Percentiles rank a stretch among this genome's conserved stretches.
Evolutionary conservation across 129 eudicot genomes (phyloP).

Genomic region (Flaveria ramosissima): DNA sequence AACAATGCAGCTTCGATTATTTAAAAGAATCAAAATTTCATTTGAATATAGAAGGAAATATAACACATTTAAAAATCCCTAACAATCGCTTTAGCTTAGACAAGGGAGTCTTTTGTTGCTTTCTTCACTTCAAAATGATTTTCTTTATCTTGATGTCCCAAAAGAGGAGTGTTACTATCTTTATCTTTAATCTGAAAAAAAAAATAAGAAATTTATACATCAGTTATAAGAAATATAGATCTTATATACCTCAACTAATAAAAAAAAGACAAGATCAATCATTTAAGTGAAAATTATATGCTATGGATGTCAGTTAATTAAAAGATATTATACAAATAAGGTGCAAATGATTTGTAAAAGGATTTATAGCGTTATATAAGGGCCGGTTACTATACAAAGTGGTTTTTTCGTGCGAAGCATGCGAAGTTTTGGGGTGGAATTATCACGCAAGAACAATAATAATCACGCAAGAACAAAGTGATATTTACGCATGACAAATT

Average conservation of each 20-base stretch:
- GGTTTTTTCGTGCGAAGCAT: no score
- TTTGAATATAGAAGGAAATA: constrained; percentile 19
- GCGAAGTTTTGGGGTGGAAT: no score
- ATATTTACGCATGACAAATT: no score
- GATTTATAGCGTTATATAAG: no score
- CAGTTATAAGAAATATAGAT: background rate
- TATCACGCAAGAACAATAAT: no score
- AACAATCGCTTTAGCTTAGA: constrained; percentile 40
- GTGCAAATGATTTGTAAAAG: background rate
- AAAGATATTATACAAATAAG: background rate
- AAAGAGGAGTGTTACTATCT: constrained; percentile 53
- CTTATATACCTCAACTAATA: background rate
- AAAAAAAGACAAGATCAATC: no score
- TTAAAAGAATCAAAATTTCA: constrained; percentile 41
- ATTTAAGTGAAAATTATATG: no score
- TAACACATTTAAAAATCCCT: constrained; percentile 33
- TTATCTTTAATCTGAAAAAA: constrained; percentile 65
- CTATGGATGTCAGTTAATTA: background rate
- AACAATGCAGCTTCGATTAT: background rate
- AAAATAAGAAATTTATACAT: background rate
- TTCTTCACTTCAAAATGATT: constrained; percentile 52
- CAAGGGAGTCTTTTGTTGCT: constrained; percentile 62
- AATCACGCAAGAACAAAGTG: no score
- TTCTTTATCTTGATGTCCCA: constrained; percentile 60
- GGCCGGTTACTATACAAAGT: no score